Base-by-base conservation (phyloP, 192 early-diverging fungal species). In the Thamnidium elegans region DNA sequence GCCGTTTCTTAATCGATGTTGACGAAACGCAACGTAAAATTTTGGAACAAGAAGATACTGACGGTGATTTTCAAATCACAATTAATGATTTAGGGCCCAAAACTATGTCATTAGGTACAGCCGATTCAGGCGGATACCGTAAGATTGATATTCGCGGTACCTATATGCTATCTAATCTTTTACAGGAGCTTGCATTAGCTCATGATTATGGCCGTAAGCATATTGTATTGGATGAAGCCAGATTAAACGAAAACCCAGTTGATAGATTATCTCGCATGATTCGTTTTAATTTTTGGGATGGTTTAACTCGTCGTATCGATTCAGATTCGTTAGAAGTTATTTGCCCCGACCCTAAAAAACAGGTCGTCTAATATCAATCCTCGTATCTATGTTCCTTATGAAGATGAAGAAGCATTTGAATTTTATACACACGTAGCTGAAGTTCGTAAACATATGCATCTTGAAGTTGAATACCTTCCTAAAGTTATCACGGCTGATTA, bases 61-160 rank as follows among this genome's bases (percentile, higher is more conserved):
- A 97, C 76, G 90, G 90, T 26, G 92, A 99, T 65, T 89, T 83
- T 69, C 96, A 97, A 69, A 97, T 99, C 55, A 99, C 96, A 2
- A 79, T 99, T 31, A 84, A 90, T 58, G 96, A 99, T 75, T 62
- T 75, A 13, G 96, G 96, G 0, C 96, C 96, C 32, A 99, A 97
- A 70, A 79, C 88, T 8, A 86, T 99, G 64, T 78, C 83, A 14
- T 77, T 99, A 30, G 90, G 90, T 10, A 95, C 96, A 3, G 89
- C 89, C 0, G 89, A 86, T 69, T 92, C 91, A 34, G 89, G 83
- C 58, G 95, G 95, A 15, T 93, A 86, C 80, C 82, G 87, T 50
- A 93, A 90, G 45, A 91, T 89, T 63, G 94, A 97, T 62, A 79
- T 99, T 39, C 87, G 95, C 7, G 96, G 95, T 36, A 96, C 95